Conservation (phyloP, 768 basidiomycete genomes). For the Tricholoma sp. region DNA sequence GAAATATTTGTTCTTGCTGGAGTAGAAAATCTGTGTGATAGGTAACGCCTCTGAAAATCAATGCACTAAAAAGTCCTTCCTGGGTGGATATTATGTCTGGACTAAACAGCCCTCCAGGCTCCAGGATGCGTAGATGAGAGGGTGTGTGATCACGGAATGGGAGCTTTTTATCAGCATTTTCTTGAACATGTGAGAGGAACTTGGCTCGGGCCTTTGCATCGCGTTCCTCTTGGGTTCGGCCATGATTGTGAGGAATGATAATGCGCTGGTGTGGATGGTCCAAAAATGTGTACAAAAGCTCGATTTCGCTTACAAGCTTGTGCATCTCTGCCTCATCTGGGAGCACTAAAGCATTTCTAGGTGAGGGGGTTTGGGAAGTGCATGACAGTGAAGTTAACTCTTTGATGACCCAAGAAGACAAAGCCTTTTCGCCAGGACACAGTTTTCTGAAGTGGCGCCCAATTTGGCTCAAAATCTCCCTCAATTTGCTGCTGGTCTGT, state of each 20-base stretch:
- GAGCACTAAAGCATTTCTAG: not conserved
- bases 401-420: not conserved
- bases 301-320: not conserved
- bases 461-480: not conserved
- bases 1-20: not conserved
- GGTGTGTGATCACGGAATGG: not conserved
- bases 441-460: not conserved
- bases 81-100: not conserved
- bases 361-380: not conserved
- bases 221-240: not conserved
- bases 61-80: not conserved
- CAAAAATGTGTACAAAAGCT: not conserved
- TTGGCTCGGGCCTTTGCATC: not conserved
- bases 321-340: not conserved
- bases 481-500: not conserved
- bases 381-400: not conserved
- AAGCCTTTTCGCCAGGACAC: not conserved
- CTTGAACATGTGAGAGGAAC: not conserved
- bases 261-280: not conserved
- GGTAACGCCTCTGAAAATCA: not conserved
- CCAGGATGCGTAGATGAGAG: not conserved
- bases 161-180: not conserved
- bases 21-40: not conserved
- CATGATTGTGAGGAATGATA: not conserved
- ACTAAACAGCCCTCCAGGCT: not conserved